Evolutionary conservation across 768 basidiomycete genomes (phyloP), one percentile per base, ranked within the genome.

Genomic region (Leucogyrophana mollusca): DNA sequence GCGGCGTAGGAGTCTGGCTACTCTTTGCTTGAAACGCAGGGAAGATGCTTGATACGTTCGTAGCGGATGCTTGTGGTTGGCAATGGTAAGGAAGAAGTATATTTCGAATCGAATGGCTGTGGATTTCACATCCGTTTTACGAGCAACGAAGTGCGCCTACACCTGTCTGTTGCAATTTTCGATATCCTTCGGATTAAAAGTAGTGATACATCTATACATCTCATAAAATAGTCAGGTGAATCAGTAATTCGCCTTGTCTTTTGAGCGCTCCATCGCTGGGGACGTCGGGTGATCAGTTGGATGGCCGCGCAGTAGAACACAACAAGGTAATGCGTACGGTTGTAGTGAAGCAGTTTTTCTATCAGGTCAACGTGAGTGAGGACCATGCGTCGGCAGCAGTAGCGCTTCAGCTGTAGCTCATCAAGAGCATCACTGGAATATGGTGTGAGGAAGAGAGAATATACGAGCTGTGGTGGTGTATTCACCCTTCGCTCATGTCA

Each of bases 341-440:
- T 95, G 66, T 95, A 98, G 58, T 95, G 92, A 18, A 98, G 73
- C 14, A 97, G 77, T 68, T 97, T 97, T 70, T 97, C 95, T 56
- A 97, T 97, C 52, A 97, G 76, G 69, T 97, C 95, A 46, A 97
- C 95, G 64, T 98, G 95, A 0, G 95, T 97, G 44, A 97, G 72
- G 4, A 98, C 90, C 95, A 97, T 98, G 38, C 95, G 81, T 37
- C 94, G 78, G 68, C 95, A 97, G 69, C 95, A 98, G 61, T 98
- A 98, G 45, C 95, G 73, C 67, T 91, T 94, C 36, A 98, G 70
- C 54, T 94, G 88, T 2, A 95, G 72, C 56, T 88, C 83, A 51
- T 94, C 92, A 35, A 96, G 77, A 4, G 93, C 92, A 45, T 95
- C 92, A 56, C 94, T 95, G 53, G 1, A 17, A 17, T 30, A 9